These are phyloP conservation scores for Volvox carteri DNA, from an alignment of 163 green algal species.

Conservation along the genomic window DNA sequence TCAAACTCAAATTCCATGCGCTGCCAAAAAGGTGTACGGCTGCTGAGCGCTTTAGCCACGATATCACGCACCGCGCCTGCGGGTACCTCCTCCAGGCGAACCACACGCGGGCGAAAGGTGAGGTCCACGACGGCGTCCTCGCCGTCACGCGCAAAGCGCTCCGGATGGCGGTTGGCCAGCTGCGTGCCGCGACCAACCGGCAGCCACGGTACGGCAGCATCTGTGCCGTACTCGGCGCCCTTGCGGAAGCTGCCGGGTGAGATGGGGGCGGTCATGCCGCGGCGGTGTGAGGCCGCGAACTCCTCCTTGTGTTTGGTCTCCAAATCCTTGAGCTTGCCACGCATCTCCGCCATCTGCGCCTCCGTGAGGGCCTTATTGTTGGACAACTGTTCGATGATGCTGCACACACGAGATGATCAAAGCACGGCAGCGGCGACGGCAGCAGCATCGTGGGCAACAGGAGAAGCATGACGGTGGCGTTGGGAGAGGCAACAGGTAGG, in stretches of 20 bases:
- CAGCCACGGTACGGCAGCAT: conserved; percentile 47
- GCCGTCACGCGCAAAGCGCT: conserved; percentile 49
- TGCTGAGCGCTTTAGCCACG: conserved; percentile 32
- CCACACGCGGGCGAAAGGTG: conserved; percentile 33
- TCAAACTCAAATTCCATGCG: conserved; percentile 40
- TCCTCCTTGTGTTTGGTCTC: conserved; percentile 52
- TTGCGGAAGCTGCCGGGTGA: not conserved
- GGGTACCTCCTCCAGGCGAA: conserved; percentile 9
- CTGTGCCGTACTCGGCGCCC: conserved; percentile 29
- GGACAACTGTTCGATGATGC: conserved; percentile 63
- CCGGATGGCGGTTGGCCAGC: conserved; percentile 14
- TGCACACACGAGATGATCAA: no score
- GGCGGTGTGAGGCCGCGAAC: not conserved
- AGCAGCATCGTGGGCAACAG: not conserved
- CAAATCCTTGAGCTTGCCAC: conserved; percentile 51
- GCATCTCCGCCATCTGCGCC: conserved; percentile 50
- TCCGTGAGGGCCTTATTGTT: conserved; percentile 60
- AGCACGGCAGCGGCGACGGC: no score
- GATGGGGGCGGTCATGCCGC: conserved; percentile 27
- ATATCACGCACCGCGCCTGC: conserved; percentile 18
- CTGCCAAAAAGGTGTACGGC: conserved; percentile 34
- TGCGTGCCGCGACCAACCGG: conserved; percentile 38
- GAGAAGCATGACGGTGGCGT: no score
- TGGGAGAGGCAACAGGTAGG: not conserved
- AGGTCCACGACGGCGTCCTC: conserved; percentile 45